phyloP scores from a whole-genome alignment of 1,284 basidiomycete genomes.

The Sanghuangporus weigelae region DNA sequence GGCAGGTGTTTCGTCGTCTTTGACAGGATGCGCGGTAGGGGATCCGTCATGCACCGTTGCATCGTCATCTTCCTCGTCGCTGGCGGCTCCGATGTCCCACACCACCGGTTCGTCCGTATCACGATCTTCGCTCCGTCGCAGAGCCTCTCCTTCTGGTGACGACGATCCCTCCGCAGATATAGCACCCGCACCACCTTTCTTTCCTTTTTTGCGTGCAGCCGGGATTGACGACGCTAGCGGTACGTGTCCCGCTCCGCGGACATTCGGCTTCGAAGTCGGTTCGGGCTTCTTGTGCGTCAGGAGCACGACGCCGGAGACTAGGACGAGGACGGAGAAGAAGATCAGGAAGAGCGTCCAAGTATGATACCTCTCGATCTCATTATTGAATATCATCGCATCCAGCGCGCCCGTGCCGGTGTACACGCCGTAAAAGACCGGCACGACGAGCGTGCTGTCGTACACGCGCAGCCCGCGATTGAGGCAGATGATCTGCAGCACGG shows the following conservation, averaged over 20 bases:
- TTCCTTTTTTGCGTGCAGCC: conserved; percentile 17
- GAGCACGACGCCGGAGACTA: conserved; percentile 83
- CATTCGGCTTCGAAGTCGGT: conserved; percentile 18
- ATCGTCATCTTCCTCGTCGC: conserved; percentile 48
- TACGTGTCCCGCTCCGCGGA: conserved; percentile 19
- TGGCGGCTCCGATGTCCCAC: conserved; percentile 64
- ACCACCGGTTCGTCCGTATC: conserved; percentile 33
- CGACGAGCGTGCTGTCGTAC: conserved; percentile 73
- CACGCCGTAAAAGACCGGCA: conserved; percentile 68
- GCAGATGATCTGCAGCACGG: conserved; percentile 86
- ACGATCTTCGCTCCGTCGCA: conserved; percentile 34
- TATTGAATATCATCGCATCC: conserved; percentile 73
- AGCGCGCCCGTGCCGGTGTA: conserved; percentile 65
- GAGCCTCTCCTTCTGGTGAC: conserved; percentile 32
- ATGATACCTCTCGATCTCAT: conserved; percentile 77
- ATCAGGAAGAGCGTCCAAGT: conserved; percentile 85
- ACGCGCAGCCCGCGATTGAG: conserved; percentile 81
- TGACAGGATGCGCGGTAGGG: not conserved
- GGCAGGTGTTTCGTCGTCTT: conserved; percentile 2
- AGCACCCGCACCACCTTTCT: conserved; percentile 20
- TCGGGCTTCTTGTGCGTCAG: conserved; percentile 83
- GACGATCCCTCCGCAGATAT: conserved; percentile 27
- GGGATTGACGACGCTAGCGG: conserved; percentile 17
- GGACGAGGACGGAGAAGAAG: conserved; percentile 76
- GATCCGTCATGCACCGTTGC: conserved; percentile 1